Conservation (phyloP, 2,329 filamentous ascomycete species). For the Xylariaceae sp. region DNA sequence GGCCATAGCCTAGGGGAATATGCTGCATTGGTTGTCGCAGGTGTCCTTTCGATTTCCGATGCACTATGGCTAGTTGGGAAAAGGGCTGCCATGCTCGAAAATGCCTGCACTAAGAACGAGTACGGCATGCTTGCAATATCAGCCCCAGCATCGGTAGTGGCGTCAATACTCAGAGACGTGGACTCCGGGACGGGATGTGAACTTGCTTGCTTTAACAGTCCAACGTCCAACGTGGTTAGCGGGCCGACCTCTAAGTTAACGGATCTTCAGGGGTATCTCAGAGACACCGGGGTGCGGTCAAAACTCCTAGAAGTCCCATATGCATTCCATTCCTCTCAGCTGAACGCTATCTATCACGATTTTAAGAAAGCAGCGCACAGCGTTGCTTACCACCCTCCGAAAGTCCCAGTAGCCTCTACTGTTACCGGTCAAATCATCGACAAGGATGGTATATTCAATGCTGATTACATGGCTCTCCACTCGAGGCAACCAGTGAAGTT, state of each 20-base stretch:
- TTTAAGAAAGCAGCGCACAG: constrained; percentile 52
- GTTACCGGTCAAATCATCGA: constrained; percentile 27
- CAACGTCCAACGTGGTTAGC: constrained; percentile 62
- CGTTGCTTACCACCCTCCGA: constrained; percentile 47
- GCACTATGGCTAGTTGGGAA: constrained; percentile 62
- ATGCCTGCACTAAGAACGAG: no score
- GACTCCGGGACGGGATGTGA: constrained; percentile 39
- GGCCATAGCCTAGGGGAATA: constrained; percentile 62
- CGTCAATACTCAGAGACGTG: constrained; percentile 52
- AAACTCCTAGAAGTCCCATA: constrained; percentile 47
- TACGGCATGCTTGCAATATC: no score
- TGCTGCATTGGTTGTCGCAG: constrained; percentile 60
- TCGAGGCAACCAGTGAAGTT: constrained; percentile 49
- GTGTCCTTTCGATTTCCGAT: constrained; percentile 60
- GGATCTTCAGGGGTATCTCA: constrained; percentile 36
- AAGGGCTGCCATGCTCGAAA: constrained; percentile 56
- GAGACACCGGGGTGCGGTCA: constrained; percentile 51
- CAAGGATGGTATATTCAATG: constrained; percentile 21
- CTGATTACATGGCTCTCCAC: constrained; percentile 21
- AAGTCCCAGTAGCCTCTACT: constrained; percentile 48
- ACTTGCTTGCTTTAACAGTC: constrained; percentile 66
- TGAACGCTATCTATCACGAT: constrained; percentile 58
- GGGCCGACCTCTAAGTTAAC: constrained; percentile 45
- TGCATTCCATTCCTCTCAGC: constrained; percentile 57
- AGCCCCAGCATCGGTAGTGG: no score